Evolutionary conservation across 1,284 basidiomycete genomes (phyloP), one percentile per base, ranked within the genome.

Genomic region (Tremellales sp.): DNA sequence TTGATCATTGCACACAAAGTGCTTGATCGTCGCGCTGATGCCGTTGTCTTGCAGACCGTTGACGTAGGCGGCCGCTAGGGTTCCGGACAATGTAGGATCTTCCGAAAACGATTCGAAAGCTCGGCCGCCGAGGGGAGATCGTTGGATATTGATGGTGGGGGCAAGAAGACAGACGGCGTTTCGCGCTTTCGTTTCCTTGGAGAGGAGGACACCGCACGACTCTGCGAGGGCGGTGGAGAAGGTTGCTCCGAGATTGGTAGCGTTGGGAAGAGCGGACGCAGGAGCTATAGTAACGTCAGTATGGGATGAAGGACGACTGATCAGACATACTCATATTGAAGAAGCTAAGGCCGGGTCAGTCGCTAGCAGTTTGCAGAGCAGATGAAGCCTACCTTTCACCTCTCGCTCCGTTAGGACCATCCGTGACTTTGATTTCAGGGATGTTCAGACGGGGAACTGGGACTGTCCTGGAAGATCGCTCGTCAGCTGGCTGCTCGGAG

Each of bases 131-230:
- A 84, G 77, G 3, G 86, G 86, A 53, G 76, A 82, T 19, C 86
- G 77, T 65, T 87, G 85, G 40, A 86, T 86, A 65, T 89, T 89
- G 62, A 82, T 83, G 0, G 86, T 88, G 1, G 86, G 86, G 0
- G 81, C 86, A 21, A 88, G 79, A 3, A 72, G 54, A 9, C 85
- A 76, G 8, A 84, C 82, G 2, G 83, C 82, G 16, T 80, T 78
- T 45, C 82, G 77, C 35, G 84, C 76, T 60, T 81, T 85, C 3
- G 83, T 81, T 66, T 89, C 87, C 18, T 76, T 74, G 0, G 84
- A 85, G 19, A 90, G 76, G 21, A 65, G 61, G 35, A 74, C 66
- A 8, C 84, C 86, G 13, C 84, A 77, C 51, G 79, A 72, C 48
- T 80, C 71, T 22, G 85, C 76, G 34, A 89, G 79, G 10, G 80